A percentile compares a stretch with the other conserved stretches of the same genome.
phyloP scores from a whole-genome alignment of 495 filamentous ascomycete genomes.

The Hypoxylon perforatum region DNA sequence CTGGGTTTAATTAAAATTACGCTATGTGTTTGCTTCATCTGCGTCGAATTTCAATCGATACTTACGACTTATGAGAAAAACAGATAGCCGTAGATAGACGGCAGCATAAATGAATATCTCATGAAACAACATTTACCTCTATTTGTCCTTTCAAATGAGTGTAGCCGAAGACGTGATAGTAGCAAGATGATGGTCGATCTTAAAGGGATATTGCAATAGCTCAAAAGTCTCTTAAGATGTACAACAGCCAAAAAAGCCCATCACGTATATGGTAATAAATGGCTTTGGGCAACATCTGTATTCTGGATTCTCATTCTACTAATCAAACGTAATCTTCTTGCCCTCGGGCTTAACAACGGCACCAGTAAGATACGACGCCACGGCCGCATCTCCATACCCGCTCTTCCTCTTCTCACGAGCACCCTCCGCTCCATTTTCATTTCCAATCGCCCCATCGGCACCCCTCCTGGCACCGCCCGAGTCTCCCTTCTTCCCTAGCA shows the following conservation, averaged over 20 bases:
- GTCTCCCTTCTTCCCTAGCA: slow-evolving; percentile 27
- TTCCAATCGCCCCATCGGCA: slow-evolving; percentile 1
- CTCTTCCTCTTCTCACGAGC: slow-evolving; percentile 41
- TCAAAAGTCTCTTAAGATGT: not conserved
- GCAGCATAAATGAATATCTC: no score
- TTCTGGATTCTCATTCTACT: slow-evolving; percentile 3
- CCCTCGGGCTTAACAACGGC: slow-evolving; percentile 83
- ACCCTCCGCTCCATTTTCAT: slow-evolving; percentile 25
- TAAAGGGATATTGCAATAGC: no score
- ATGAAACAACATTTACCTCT: no score
- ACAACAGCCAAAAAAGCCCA: not conserved
- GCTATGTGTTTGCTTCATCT: no score
- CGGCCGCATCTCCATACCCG: slow-evolving; percentile 48
- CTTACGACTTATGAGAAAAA: no score
- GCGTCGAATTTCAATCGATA: no score
- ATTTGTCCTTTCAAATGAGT: no score
- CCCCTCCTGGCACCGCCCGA: not conserved
- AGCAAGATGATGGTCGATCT: no score
- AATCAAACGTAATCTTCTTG: slow-evolving; percentile 87
- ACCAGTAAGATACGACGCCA: slow-evolving; percentile 69
- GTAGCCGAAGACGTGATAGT: no score
- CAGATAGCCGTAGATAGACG: no score
- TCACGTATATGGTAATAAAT: not conserved
- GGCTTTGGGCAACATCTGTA: slow-evolving; percentile 20
- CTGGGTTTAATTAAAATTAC: no score